Percentiles rank a stretch among this genome's conserved stretches.
Evolutionary conservation across 169 alveolate species (phyloP).

Genomic region (Plasmodium inui): DNA sequence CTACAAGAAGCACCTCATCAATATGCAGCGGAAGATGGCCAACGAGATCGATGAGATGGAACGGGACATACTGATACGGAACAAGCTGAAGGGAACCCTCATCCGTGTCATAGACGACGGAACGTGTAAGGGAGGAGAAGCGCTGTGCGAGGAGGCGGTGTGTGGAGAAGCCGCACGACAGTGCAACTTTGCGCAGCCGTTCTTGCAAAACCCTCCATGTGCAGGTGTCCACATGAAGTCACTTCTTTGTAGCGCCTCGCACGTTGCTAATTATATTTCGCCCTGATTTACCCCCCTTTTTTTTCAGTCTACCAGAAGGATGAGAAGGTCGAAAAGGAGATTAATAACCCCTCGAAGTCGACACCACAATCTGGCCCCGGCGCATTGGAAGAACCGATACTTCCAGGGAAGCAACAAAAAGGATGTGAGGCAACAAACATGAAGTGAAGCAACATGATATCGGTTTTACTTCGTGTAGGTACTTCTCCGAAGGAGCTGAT

Average conservation of each 20-base stretch:
- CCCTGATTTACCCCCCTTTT: neutral
- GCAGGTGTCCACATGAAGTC: neutral
- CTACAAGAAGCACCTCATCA: slow-evolving; percentile 33
- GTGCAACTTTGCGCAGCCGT: neutral
- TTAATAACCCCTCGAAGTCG: neutral
- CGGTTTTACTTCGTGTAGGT: neutral
- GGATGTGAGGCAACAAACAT: neutral
- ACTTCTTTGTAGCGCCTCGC: neutral
- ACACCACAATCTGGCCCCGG: neutral
- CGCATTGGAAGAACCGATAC: slow-evolving; percentile 1
- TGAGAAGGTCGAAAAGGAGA: neutral
- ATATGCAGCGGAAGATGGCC: neutral
- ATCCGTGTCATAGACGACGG: slow-evolving; percentile 43
- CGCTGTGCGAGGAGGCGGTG: neutral
- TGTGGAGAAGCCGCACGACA: neutral
- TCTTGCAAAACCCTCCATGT: neutral
- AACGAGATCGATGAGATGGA: slow-evolving; percentile 5
- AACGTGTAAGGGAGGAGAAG: slow-evolving; percentile 2
- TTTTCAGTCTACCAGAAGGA: slow-evolving; percentile 43
- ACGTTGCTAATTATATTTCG: neutral
- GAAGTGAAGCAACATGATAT: neutral
- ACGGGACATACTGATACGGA: slow-evolving; percentile 4
- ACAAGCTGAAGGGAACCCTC: slow-evolving; percentile 4
- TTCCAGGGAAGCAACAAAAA: neutral
- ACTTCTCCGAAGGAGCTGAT: neutral